Conservation (phyloP, 2,329 filamentous ascomycete species). For the Hypoxylon sp. region DNA sequence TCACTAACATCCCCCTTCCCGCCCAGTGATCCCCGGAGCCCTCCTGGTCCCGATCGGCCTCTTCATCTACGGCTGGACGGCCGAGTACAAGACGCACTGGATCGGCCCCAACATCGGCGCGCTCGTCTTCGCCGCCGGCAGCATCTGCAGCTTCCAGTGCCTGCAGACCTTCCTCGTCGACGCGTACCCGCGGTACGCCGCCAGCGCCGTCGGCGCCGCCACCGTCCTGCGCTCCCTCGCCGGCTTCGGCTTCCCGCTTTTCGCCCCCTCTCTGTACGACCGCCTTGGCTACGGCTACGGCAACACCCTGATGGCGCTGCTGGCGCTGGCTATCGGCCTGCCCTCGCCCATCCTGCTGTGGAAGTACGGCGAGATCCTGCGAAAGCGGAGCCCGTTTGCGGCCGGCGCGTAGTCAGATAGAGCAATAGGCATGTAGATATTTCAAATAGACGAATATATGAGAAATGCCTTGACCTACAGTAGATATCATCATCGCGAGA, state of each 20-base stretch:
- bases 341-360: conserved; percentile 56
- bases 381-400: conserved; percentile 47
- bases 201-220: conserved; percentile 54
- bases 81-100: conserved; percentile 54
- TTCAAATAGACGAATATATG: neutral
- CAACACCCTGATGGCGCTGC: conserved; percentile 55
- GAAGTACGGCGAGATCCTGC: conserved; percentile 49
- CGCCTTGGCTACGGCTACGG: conserved; percentile 56
- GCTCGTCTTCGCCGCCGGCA: conserved; percentile 48
- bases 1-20: too few species aligned
- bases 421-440: neutral
- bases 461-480: too few species aligned
- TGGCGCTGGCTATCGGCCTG: conserved; percentile 60
- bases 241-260: conserved; percentile 61
- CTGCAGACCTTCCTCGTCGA: conserved; percentile 58
- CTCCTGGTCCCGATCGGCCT: conserved; percentile 54
- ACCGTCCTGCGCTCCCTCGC: conserved; percentile 57
- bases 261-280: conserved; percentile 56
- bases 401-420: conserved; percentile 34
- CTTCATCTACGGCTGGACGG: conserved; percentile 56
- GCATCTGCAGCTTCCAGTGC: conserved; percentile 54
- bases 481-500: conserved; percentile 2
- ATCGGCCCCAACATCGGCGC: conserved; percentile 56
- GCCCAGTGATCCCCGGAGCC: conserved; percentile 48
- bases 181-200: conserved; percentile 55